Evolutionary conservation across 352 stramenopile species (phyloP).

Genomic region (Globisporangium nagaii): DNA sequence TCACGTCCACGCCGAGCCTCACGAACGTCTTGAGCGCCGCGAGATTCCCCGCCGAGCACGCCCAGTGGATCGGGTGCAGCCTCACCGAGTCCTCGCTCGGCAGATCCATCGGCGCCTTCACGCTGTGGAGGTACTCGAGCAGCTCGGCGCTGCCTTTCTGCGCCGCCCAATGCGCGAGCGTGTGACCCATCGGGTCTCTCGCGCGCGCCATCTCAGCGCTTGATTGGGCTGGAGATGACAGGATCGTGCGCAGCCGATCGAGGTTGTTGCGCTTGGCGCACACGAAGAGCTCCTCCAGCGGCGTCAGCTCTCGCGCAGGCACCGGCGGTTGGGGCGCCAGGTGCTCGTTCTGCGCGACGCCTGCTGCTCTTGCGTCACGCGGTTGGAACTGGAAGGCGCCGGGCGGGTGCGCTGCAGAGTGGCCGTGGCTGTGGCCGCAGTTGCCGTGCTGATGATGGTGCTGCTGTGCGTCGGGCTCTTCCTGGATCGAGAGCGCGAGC

Average conservation of each 20-base stretch:
- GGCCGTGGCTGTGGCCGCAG: conserved; percentile 9
- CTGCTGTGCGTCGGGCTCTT: neutral
- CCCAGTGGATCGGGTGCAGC: conserved; percentile 83
- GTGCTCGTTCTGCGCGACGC: neutral
- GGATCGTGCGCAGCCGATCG: conserved; percentile 40
- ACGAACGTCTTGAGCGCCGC: conserved; percentile 54
- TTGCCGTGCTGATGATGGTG: neutral
- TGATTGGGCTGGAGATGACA: conserved; percentile 20
- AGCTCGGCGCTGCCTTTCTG: conserved; percentile 50
- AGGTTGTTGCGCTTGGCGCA: conserved; percentile 62
- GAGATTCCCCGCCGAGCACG: conserved; percentile 71
- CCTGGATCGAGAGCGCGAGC: neutral
- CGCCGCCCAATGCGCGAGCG: conserved; percentile 64
- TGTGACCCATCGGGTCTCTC: conserved; percentile 63
- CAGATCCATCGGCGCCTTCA: conserved; percentile 45
- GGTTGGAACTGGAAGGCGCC: conserved; percentile 6
- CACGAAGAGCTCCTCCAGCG: conserved; percentile 57
- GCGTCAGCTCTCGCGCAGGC: conserved; percentile 17
- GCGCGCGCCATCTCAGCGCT: conserved; percentile 27
- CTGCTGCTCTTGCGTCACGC: neutral
- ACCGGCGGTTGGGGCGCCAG: neutral
- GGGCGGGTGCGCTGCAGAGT: conserved; percentile 2
- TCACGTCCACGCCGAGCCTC: conserved; percentile 60
- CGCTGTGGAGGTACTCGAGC: conserved; percentile 41
- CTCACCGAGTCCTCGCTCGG: conserved; percentile 53